Conservation (phyloP, 2,329 filamentous ascomycete genomes). For the Apiospora marii region DNA sequence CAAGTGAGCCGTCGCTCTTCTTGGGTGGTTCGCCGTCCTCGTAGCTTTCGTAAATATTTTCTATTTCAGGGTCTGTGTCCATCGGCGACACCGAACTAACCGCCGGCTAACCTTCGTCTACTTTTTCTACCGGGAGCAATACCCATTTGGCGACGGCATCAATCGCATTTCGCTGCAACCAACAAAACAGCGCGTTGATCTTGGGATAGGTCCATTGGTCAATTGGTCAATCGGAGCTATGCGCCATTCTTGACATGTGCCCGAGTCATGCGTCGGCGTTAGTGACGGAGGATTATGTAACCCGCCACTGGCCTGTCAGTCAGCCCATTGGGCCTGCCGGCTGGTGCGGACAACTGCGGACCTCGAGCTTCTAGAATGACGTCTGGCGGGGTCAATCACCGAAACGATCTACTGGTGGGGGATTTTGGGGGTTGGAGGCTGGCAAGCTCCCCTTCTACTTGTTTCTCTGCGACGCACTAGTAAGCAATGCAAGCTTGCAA, state of each 20-base stretch:
- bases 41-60: too few species aligned
- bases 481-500: not conserved
- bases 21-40: too few species aligned
- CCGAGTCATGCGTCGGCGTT: slow-evolving; percentile 12
- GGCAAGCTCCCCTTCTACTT: not conserved
- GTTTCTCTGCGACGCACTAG: not conserved
- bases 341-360: slow-evolving; percentile 14
- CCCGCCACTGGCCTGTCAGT: too few species aligned
- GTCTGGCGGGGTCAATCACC: slow-evolving; percentile 1
- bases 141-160: not conserved
- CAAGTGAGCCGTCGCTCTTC: too few species aligned
- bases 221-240: not conserved
- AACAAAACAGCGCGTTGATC: not conserved
- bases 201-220: not conserved
- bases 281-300: not conserved
- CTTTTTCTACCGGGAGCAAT: not conserved
- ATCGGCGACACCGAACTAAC: not conserved
- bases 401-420: slow-evolving; percentile 4
- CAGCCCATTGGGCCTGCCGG: not conserved
- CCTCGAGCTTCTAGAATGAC: slow-evolving; percentile 4
- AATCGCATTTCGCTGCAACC: not conserved
- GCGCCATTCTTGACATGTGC: not conserved
- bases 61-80: too few species aligned
- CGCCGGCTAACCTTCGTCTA: not conserved
- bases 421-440: not conserved